These are phyloP conservation scores for Pezicula radicicola DNA, from an alignment of 2,329 filamentous ascomycete species.

Conservation along the genomic window DNA sequence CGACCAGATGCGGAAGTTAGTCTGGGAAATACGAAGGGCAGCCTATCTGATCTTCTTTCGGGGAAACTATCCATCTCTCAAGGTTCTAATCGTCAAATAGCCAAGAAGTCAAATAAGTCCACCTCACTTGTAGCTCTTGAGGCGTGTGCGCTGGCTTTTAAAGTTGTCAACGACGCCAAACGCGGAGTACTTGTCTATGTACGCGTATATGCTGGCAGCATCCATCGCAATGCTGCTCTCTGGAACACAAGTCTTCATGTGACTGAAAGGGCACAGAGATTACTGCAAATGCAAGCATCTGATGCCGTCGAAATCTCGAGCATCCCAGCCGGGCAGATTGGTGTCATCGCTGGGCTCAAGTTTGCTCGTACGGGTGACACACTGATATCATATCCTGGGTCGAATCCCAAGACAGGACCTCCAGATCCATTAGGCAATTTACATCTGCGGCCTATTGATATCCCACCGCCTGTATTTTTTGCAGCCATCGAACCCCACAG, in stretches of 20 bases:
- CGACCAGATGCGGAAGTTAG: conserved; percentile 76
- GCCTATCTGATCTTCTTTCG: conserved; percentile 45
- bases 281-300: conserved; percentile 86
- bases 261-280: conserved; percentile 75
- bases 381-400: conserved; percentile 68
- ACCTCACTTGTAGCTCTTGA: conserved; percentile 48
- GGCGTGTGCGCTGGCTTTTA: conserved; percentile 75
- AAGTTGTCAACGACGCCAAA: conserved; percentile 85
- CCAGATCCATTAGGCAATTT: conserved; percentile 68
- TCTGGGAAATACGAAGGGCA: conserved; percentile 54
- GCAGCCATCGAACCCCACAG: conserved; percentile 85
- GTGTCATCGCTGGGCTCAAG: conserved; percentile 87
- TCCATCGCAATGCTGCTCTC: conserved; percentile 70
- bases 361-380: conserved; percentile 93
- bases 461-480: conserved; percentile 94
- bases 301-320: conserved; percentile 81
- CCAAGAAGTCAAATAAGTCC: conserved; percentile 35
- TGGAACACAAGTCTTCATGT: conserved; percentile 84
- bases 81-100: conserved; percentile 24
- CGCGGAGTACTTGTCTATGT: conserved; percentile 89
- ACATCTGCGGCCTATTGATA: conserved; percentile 82
- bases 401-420: conserved; percentile 58
- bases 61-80: conserved; percentile 39
- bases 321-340: conserved; percentile 85
- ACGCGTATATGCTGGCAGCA: conserved; percentile 80